Base-by-base conservation (phyloP, 805 yeast species). In the Lachancea kluyveri region DNA sequence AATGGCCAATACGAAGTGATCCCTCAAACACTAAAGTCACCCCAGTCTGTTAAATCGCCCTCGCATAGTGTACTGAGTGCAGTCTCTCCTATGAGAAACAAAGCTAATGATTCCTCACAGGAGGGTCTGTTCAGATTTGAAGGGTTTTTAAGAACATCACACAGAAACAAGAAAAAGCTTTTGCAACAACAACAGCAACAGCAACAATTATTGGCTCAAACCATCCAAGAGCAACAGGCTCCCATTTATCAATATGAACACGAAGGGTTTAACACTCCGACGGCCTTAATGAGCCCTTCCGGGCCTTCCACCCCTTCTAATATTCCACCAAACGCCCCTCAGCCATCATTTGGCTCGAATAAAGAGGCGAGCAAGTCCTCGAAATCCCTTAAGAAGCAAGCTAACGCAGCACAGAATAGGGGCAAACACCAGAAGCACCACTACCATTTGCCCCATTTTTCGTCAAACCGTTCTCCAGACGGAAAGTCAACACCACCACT, bases 81-180 rank as follows among this genome's bases (percentile, higher is more conserved):
- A 20, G 24, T 50, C 44, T 25, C 59, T 42, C 23, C 48, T 33
- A 35, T 31, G 13, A 39, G 39, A 11, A 14, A 26, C 4, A 29
- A 30, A 24, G 16, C 22, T 8, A 17, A 25, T 3, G 58, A 50
- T 8, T 59, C 64, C 1, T 48, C 57, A 11, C 72, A 67, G 16
- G 68, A 67, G 19, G 38, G 43, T 17, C 45, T 62, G 19, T 68
- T 69, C 50, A 54, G 72, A 28, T 68, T 68, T 40, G 74, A 68
- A 35, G 60, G 62, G 4, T 46, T 68, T 10, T 48, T 64, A 15
- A 47, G 65, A 16, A 54, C 61, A 7, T 52, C 67, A 0, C 61
- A 58, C 38, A 59, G 61, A 33, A 45, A 45, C 17, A 59, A 55
- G 35, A 58, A 60, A 21, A 44, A 42, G 28, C 45, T 50, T 50